These are phyloP conservation scores for Pycnococcus provasolii DNA, from an alignment of 139 green algal genomes.

Conservation along the genomic window DNA sequence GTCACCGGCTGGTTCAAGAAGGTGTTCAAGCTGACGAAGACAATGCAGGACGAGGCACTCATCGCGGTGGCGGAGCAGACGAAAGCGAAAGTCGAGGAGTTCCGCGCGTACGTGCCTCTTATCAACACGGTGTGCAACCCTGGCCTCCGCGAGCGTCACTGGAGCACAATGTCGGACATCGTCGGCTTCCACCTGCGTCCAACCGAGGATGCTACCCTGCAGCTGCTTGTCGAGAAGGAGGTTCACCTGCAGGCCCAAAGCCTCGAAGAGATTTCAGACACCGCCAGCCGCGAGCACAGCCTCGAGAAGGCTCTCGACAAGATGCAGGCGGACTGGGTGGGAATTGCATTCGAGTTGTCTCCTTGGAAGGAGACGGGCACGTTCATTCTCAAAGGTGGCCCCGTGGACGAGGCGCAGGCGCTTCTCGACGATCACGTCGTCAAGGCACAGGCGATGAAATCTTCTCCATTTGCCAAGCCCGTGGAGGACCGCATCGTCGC, in stretches of 20 bases:
- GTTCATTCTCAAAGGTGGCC: conserved; percentile 44
- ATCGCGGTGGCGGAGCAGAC: conserved; percentile 25
- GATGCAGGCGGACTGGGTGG: conserved; percentile 45
- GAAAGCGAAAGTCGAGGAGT: conserved; percentile 32
- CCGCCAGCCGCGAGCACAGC: conserved; percentile 38
- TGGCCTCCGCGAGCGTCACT: conserved; percentile 60
- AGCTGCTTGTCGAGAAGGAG: conserved; percentile 25
- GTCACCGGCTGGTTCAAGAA: conserved; percentile 39
- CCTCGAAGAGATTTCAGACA: conserved; percentile 36
- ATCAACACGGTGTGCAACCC: conserved; percentile 57
- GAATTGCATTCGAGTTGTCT: conserved; percentile 50
- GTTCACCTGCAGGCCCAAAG: conserved; percentile 51
- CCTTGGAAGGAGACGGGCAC: conserved; percentile 54
- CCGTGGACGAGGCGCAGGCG: conserved; percentile 58
- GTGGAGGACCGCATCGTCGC: conserved; percentile 48
- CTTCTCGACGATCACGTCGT: conserved; percentile 73
- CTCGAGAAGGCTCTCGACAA: conserved; percentile 52
- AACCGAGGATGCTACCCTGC: conserved; percentile 39
- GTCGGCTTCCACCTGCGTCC: conserved; percentile 57
- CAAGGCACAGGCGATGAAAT: conserved; percentile 49
- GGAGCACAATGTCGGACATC: conserved; percentile 45
- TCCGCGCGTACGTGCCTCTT: conserved; percentile 50
- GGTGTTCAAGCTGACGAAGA: conserved; percentile 31
- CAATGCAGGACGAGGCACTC: background rate
- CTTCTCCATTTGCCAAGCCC: conserved; percentile 42